Conservation (phyloP, 352 stramenopile species). For the Aphanomyces cochlioides region DNA sequence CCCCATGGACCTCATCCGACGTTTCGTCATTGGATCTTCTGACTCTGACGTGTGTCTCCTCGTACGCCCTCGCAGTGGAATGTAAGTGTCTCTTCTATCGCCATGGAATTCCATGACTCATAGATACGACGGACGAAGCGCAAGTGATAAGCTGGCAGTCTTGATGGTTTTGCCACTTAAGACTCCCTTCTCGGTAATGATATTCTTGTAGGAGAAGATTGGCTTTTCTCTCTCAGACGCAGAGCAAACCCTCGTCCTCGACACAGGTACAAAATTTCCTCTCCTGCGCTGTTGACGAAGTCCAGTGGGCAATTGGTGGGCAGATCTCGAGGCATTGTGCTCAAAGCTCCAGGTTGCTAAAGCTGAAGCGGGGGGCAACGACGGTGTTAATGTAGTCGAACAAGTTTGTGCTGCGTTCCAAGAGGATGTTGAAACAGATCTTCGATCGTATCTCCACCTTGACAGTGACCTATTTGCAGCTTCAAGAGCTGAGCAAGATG, state of each 20-base stretch:
- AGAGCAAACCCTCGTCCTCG: background rate
- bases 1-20: background rate
- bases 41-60: conserved; percentile 20
- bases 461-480: background rate
- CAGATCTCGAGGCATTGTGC: conserved; percentile 17
- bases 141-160: conserved; percentile 1
- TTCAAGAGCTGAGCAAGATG: background rate
- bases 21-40: conserved; percentile 1
- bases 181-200: background rate
- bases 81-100: conserved; percentile 2
- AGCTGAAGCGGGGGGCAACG: background rate
- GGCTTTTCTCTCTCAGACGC: conserved; percentile 2
- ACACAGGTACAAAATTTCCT: background rate
- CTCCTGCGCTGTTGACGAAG: background rate
- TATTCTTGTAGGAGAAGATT: background rate
- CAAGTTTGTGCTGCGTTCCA: conserved; percentile 1
- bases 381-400: background rate
- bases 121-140: conserved; percentile 10
- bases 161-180: conserved; percentile 10
- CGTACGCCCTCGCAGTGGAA: conserved; percentile 15
- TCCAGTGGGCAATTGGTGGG: conserved; percentile 28
- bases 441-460: conserved; percentile 14
- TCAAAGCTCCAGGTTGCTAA: background rate
- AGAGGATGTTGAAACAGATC: background rate
- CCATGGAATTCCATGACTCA: background rate